phyloP scores from a whole-genome alignment of 495 filamentous ascomycete genomes.

The Immersiella caudata region DNA sequence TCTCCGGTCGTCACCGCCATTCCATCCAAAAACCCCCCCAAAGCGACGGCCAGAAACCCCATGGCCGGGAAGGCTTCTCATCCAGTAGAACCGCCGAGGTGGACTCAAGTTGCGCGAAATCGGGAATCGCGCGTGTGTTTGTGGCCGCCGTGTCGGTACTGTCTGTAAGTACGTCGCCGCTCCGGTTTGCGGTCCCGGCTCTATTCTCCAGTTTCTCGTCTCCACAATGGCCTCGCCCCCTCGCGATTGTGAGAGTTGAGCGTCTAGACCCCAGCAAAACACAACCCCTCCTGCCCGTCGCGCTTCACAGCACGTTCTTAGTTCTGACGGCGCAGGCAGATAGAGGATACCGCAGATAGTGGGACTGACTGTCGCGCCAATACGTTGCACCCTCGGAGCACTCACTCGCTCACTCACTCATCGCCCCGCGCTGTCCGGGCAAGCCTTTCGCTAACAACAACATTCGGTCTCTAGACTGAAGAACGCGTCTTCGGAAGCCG shows the following conservation, averaged over 20 bases:
- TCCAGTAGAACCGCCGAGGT: slow-evolving; percentile 10
- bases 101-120: background rate
- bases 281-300: background rate
- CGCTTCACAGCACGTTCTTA: background rate
- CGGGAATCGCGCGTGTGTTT: background rate
- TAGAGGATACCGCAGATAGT: background rate
- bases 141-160: slow-evolving; percentile 2
- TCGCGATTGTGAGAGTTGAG: background rate
- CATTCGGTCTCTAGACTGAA: background rate
- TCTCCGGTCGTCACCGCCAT: slow-evolving; percentile 43
- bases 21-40: slow-evolving; percentile 26
- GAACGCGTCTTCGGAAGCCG: too few species aligned
- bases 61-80: slow-evolving; percentile 8
- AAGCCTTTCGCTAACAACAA: background rate
- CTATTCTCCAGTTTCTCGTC: background rate
- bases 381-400: slow-evolving; percentile 2
- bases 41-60: slow-evolving; percentile 1
- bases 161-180: background rate
- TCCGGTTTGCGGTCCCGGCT: background rate
- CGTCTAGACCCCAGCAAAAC: background rate
- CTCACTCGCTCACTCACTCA: background rate
- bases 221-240: slow-evolving; percentile 6
- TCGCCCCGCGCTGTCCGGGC: background rate
- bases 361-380: background rate
- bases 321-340: background rate